phyloP scores from a whole-genome alignment of 352 stramenopile genomes.

The Globisporangium camurandrum region DNA sequence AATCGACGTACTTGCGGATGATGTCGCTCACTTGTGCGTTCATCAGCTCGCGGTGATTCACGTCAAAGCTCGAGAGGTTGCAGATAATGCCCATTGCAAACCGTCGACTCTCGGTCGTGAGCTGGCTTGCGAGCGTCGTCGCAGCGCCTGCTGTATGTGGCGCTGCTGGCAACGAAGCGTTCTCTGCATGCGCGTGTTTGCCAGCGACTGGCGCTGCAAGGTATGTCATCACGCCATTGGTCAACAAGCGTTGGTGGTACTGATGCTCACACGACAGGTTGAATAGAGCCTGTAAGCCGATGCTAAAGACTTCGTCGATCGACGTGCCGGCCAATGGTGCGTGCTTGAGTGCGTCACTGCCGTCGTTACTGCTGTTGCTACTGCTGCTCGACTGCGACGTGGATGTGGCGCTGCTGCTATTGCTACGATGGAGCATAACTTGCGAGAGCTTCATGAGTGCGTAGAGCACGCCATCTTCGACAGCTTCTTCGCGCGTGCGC shows the following conservation, averaged over 20 bases:
- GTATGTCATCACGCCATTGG: conserved; percentile 66
- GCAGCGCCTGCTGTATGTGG: background rate
- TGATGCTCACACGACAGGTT: conserved; percentile 64
- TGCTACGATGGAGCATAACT: conserved; percentile 23
- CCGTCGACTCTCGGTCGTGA: conserved; percentile 38
- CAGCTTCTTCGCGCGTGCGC: conserved; percentile 37
- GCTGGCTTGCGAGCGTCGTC: conserved; percentile 4
- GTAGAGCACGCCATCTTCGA: conserved; percentile 74
- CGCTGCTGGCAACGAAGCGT: background rate
- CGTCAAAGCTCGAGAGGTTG: conserved; percentile 65
- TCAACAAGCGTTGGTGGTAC: conserved; percentile 63
- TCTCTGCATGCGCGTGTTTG: conserved; percentile 13
- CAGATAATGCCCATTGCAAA: conserved; percentile 66
- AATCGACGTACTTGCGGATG: conserved; percentile 63
- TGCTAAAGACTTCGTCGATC: conserved; percentile 54
- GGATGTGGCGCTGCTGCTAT: conserved; percentile 3
- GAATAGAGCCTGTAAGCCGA: conserved; percentile 68
- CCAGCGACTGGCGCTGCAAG: conserved; percentile 38
- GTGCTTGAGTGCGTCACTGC: background rate
- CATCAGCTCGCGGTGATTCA: conserved; percentile 81
- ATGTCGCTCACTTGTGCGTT: conserved; percentile 58
- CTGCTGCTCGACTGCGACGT: background rate
- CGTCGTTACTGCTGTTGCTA: background rate
- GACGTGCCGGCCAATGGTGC: background rate
- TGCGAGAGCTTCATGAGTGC: conserved; percentile 77